phyloP scores from a whole-genome alignment of 2,329 filamentous ascomycete species.

The Fusarium poae region DNA sequence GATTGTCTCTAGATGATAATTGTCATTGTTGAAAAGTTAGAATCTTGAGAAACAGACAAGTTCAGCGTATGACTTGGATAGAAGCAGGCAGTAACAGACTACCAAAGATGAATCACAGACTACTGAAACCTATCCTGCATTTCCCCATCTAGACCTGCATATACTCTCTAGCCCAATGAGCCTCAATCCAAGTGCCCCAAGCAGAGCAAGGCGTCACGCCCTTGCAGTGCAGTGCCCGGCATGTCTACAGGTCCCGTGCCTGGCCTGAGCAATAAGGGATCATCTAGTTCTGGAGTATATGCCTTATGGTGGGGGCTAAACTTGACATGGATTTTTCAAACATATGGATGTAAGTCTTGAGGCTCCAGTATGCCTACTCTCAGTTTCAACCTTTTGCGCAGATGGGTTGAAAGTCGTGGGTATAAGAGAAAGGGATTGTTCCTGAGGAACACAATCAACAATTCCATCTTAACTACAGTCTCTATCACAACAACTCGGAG shows the following conservation, averaged over 20 bases:
- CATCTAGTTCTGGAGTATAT: slow-evolving; percentile 17
- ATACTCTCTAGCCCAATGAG: slow-evolving; percentile 6
- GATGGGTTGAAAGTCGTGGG: slow-evolving; percentile 26
- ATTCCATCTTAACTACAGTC: slow-evolving; percentile 16
- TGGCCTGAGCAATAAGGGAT: slow-evolving; percentile 25
- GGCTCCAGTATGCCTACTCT: slow-evolving; percentile 27
- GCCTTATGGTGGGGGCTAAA: slow-evolving; percentile 35
- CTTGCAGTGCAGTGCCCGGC: slow-evolving; percentile 24
- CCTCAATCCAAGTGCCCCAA: slow-evolving; percentile 16
- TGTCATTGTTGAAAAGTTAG: not conserved
- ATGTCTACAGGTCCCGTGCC: slow-evolving; percentile 32
- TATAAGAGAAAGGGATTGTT: slow-evolving; percentile 37
- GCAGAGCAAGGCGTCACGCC: slow-evolving; percentile 17
- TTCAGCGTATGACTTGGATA: not conserved
- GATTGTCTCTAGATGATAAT: not conserved
- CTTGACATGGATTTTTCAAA: slow-evolving; percentile 7
- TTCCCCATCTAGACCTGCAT: slow-evolving; percentile 12
- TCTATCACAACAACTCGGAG: not conserved
- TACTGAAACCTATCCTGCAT: slow-evolving; percentile 14
- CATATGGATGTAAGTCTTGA: slow-evolving; percentile 10
- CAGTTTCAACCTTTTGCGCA: slow-evolving; percentile 31
- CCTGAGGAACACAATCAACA: slow-evolving; percentile 23
- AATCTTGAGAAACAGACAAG: not conserved
- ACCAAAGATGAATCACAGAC: slow-evolving; percentile 15
- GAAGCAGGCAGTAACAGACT: not conserved